phyloP scores from a whole-genome alignment of 2,329 filamentous ascomycete species.

The Stachybotrys chartarum region DNA sequence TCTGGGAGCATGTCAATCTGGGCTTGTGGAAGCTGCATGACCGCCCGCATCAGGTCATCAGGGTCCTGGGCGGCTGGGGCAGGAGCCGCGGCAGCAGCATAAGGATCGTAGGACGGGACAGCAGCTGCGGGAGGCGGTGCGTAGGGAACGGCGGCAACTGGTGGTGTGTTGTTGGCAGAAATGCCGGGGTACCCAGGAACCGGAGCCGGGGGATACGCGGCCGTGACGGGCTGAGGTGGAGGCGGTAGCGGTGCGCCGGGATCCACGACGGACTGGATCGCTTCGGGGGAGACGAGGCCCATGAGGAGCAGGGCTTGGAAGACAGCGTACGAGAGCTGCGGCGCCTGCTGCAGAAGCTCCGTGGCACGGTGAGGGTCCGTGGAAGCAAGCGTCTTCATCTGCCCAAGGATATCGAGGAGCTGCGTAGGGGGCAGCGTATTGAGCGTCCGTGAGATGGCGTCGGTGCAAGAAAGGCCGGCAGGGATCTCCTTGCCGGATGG shows the following conservation, averaged over 20 bases:
- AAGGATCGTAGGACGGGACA: constrained; percentile 27
- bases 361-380: constrained; percentile 76
- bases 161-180: constrained; percentile 38
- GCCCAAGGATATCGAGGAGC: constrained; percentile 84
- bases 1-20: constrained; percentile 75
- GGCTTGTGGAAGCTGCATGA: constrained; percentile 72
- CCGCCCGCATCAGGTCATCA: constrained; percentile 70
- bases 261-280: constrained; percentile 76
- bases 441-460: constrained; percentile 88
- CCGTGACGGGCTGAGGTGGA: constrained; percentile 18
- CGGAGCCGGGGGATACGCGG: constrained; percentile 26
- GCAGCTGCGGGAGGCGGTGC: constrained; percentile 30
- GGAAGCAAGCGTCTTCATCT: constrained; percentile 88
- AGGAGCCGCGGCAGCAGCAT: constrained; percentile 20
- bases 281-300: constrained; percentile 80
- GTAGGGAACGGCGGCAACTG: constrained; percentile 36
- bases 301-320: constrained; percentile 92
- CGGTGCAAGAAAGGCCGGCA: constrained; percentile 73
- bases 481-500: constrained; percentile 80
- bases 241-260: constrained; percentile 31
- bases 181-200: constrained; percentile 28
- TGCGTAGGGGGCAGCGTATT: constrained; percentile 80
- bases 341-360: constrained; percentile 79
- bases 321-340: constrained; percentile 88
- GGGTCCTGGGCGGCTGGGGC: constrained; percentile 44